These are phyloP conservation scores for Didymella pomorum DNA, from an alignment of 2,329 filamentous ascomycete genomes.

Conservation along the genomic window DNA sequence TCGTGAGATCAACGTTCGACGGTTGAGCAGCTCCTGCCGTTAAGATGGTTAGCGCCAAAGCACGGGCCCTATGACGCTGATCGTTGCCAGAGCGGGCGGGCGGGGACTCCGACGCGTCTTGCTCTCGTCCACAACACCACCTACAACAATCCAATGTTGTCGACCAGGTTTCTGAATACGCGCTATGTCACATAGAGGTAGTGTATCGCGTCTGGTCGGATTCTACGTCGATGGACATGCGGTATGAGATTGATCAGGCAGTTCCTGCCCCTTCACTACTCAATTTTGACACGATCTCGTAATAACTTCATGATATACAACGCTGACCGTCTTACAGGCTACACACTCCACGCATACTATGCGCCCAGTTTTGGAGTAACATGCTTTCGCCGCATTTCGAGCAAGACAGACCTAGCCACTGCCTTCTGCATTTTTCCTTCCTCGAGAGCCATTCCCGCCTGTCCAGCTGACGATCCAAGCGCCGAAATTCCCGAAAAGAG, in stretches of 20 bases:
- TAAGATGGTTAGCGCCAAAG: background rate
- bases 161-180: background rate
- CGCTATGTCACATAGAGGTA: background rate
- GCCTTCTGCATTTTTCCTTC: background rate
- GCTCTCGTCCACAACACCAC: background rate
- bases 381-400: background rate
- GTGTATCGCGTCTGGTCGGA: background rate
- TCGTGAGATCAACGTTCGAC: conserved; percentile 1
- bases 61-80: background rate
- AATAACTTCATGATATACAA: background rate
- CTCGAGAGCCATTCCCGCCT: background rate
- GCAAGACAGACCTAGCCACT: too few relatives aligned
- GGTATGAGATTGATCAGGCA: background rate
- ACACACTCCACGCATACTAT: background rate
- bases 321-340: background rate
- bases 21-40: conserved; percentile 14
- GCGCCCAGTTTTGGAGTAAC: background rate
- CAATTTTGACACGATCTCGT: too few relatives aligned
- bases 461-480: conserved; percentile 1
- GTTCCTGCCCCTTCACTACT: background rate
- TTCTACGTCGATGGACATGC: background rate
- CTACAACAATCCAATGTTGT: background rate
- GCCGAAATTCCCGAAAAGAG: background rate
- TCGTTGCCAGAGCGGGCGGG: background rate
- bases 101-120: background rate